phyloP scores from a whole-genome alignment of 1,284 basidiomycete genomes.

The Spongispora temasekensis region DNA sequence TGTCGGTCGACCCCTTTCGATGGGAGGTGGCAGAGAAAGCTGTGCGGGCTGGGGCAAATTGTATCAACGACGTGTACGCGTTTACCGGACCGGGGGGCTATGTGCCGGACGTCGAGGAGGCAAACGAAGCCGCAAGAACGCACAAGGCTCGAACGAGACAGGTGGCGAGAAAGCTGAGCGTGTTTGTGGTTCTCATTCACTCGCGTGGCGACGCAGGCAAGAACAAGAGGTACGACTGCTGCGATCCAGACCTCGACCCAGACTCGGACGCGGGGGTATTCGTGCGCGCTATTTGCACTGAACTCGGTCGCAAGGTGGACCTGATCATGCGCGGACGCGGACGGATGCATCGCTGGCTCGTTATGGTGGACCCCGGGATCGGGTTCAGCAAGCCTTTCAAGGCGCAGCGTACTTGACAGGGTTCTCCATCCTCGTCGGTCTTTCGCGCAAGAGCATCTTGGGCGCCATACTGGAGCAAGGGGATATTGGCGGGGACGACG shows the following conservation, averaged over 20 bases:
- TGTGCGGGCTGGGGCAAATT: slow-evolving; percentile 83
- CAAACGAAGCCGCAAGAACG: slow-evolving; percentile 6
- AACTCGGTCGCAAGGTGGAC: slow-evolving; percentile 74
- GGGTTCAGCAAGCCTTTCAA: slow-evolving; percentile 91
- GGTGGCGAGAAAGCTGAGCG: slow-evolving; percentile 29
- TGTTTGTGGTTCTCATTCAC: slow-evolving; percentile 92
- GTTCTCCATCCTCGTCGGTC: slow-evolving; percentile 77
- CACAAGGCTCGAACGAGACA: not conserved
- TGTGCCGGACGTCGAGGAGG: slow-evolving; percentile 36
- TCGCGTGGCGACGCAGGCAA: slow-evolving; percentile 79
- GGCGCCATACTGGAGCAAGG: slow-evolving; percentile 58
- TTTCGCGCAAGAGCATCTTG: slow-evolving; percentile 84
- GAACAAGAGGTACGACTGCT: slow-evolving; percentile 53
- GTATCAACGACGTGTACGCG: slow-evolving; percentile 94
- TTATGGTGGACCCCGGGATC: slow-evolving; percentile 91
- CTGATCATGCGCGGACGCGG: slow-evolving; percentile 68
- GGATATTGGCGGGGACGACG: too few relatives aligned
- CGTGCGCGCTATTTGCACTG: slow-evolving; percentile 69
- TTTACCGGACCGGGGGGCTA: slow-evolving; percentile 72
- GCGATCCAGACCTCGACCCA: not conserved
- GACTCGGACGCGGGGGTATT: slow-evolving; percentile 31
- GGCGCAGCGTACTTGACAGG: slow-evolving; percentile 72
- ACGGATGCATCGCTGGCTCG: slow-evolving; percentile 87
- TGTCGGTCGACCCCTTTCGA: slow-evolving; percentile 95
- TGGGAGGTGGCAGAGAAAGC: slow-evolving; percentile 78